A percentile compares a stretch with the other conserved stretches of the same genome.
Evolutionary conservation across 208 protist genomes (phyloP).

Genomic region (Paratrypanosoma confusum): DNA sequence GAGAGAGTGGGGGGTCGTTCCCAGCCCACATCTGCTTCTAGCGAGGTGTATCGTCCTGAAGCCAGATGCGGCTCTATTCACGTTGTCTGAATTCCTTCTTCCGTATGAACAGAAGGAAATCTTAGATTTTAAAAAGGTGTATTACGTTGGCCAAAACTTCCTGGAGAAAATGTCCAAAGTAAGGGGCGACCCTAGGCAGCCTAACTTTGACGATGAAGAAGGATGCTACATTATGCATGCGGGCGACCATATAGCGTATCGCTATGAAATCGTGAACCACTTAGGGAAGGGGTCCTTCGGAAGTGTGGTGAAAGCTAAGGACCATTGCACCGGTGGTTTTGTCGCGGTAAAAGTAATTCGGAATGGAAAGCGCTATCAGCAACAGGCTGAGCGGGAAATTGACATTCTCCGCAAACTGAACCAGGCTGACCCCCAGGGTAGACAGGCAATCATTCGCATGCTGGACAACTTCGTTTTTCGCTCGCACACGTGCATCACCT

Average conservation of each 20-base stretch:
- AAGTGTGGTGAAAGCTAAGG: conserved; percentile 68
- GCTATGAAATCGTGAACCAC: conserved; percentile 65
- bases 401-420: conserved; percentile 64
- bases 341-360: conserved; percentile 81
- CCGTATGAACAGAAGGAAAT: conserved; percentile 64
- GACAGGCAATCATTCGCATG: conserved; percentile 66
- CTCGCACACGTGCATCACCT: conserved; percentile 66
- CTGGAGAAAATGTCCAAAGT: conserved; percentile 44
- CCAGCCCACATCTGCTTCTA: no score
- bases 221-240: conserved; percentile 87
- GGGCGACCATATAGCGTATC: conserved; percentile 90
- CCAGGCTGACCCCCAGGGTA: conserved; percentile 36
- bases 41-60: no score
- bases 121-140: conserved; percentile 24
- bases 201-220: conserved; percentile 88
- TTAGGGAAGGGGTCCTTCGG: conserved; percentile 82
- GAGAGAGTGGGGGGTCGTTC: no score
- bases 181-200: conserved; percentile 31
- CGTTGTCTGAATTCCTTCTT: conserved; percentile 26
- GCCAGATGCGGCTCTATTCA: no score
- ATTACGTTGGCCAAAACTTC: conserved; percentile 63
- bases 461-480: conserved; percentile 59
- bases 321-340: conserved; percentile 25
- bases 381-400: conserved; percentile 70
- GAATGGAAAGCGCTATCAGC: conserved; percentile 42